Conservation (phyloP, 768 basidiomycete genomes). For the Clavulina sp. region DNA sequence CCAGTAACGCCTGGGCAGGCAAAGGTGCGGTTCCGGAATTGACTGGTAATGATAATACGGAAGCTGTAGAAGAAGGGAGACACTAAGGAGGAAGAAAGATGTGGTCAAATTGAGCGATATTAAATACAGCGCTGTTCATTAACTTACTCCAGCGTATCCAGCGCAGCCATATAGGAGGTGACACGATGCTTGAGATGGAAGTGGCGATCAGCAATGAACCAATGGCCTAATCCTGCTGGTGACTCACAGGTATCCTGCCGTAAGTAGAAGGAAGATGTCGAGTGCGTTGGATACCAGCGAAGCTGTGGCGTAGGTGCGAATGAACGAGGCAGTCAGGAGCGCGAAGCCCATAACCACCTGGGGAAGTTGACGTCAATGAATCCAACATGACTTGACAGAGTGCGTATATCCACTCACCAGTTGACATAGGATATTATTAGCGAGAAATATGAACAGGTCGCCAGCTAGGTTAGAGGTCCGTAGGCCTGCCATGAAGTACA, state of each 20-base stretch:
- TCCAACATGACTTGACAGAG: slow-evolving; percentile 9
- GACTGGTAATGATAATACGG: slow-evolving; percentile 21
- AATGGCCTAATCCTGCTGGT: background rate
- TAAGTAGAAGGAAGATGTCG: slow-evolving; percentile 15
- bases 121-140: too few species aligned
- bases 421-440: slow-evolving; percentile 17
- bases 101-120: background rate
- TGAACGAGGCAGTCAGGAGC: slow-evolving; percentile 17
- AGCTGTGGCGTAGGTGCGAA: slow-evolving; percentile 20
- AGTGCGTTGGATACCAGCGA: slow-evolving; percentile 19
- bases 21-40: slow-evolving; percentile 23
- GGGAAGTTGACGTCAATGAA: background rate
- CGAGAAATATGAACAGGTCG: slow-evolving; percentile 21
- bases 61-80: slow-evolving; percentile 17
- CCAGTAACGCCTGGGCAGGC: slow-evolving; percentile 18
- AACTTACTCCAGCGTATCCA: slow-evolving; percentile 27
- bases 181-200: slow-evolving; percentile 3
- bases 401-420: slow-evolving; percentile 3
- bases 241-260: slow-evolving; percentile 14
- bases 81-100: background rate
- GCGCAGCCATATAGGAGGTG: slow-evolving; percentile 18
- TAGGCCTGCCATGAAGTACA: slow-evolving; percentile 21
- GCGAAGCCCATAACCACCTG: slow-evolving; percentile 14
- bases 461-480: slow-evolving; percentile 22
- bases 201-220: background rate